These are phyloP conservation scores for Coriaria nepalensis DNA, from an alignment of 306 rosid species.

Conservation along the genomic window DNA sequence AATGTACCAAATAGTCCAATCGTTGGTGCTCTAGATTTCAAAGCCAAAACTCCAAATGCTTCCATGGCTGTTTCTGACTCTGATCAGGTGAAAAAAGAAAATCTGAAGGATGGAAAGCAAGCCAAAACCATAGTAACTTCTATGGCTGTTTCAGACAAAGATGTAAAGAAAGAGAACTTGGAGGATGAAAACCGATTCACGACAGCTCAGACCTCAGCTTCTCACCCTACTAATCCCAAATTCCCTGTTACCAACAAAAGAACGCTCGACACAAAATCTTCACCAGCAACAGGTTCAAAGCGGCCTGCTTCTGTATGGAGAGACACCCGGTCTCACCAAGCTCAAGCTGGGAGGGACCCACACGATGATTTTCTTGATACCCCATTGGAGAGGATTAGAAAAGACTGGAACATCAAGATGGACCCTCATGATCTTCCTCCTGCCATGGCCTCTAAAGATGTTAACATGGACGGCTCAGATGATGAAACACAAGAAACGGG, in stretches of 20 bases:
- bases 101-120: constrained; percentile 23
- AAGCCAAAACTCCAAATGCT: constrained; percentile 24
- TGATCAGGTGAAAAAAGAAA: constrained; percentile 8
- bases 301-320: constrained; percentile 71
- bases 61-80: constrained; percentile 18
- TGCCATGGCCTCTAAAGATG: constrained; percentile 21
- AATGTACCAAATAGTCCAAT: not conserved
- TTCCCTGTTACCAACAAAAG: constrained; percentile 24
- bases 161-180: constrained; percentile 11
- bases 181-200: constrained; percentile 27
- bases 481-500: constrained; percentile 77
- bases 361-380: constrained; percentile 95
- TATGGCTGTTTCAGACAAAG: constrained; percentile 15
- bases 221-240: constrained; percentile 21
- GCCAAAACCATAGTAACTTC: constrained; percentile 25
- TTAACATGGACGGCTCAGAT: constrained; percentile 34
- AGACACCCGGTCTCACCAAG: constrained; percentile 58
- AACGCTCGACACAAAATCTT: constrained; percentile 26
- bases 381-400: constrained; percentile 67
- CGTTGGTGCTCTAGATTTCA: constrained; percentile 26
- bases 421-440: constrained; percentile 11
- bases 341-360: constrained; percentile 56
- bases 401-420: constrained; percentile 40
- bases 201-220: constrained; percentile 12
- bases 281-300: constrained; percentile 39